Base-by-base conservation (phyloP, 768 basidiomycete genomes). In the Butyriboletus loyo region DNA sequence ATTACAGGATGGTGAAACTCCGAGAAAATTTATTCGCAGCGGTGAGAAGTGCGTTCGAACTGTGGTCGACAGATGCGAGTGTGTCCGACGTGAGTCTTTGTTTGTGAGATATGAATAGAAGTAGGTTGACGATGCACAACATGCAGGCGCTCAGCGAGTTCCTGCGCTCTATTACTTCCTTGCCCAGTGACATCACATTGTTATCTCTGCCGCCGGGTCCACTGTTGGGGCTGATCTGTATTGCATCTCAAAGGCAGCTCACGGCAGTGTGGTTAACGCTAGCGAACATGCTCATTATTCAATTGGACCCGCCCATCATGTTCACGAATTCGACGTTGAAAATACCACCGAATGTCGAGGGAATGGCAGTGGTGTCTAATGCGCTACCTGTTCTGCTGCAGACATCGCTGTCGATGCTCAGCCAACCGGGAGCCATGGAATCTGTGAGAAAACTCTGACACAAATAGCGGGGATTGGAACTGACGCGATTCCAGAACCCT, bases 191-290 rank as follows among this genome's bases (percentile, higher is more conserved):
- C 50, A 77, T 73, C 19, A 96, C 92, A 0, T 67, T 97, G 15
- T 75, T 97, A 9, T 88, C 92, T 0, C 77, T 97, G 0, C 84
- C 90, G 3, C 81, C 93, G 8, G 84, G 82, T 7, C 93, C 93
- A 1, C 73, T 98, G 5, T 74, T 93, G n/a, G 85, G 85, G 60
- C 71, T 91, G 32, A 83, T 92, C 24, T 91, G 89, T 53, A 63
- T 82, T 24, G 89, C 90, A 0, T 77, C 82, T 2, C 83, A 85
- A 59, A 75, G 84, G 25, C 85, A 86, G 59, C 72, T 90, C 15
- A 92, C 86, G 2, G 88, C 84, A 1, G 80, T 89, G 1, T 98
- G 93, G 95, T 77, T 97, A 4, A 82, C 86, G 11, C 75, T 97
- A 1, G 87, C 90, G 2, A 81, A 83, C 17, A 91, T 92, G 58